These are phyloP conservation scores for Primulina eburnea DNA, from an alignment of 257 asterid genomes.

Conservation along the genomic window DNA sequence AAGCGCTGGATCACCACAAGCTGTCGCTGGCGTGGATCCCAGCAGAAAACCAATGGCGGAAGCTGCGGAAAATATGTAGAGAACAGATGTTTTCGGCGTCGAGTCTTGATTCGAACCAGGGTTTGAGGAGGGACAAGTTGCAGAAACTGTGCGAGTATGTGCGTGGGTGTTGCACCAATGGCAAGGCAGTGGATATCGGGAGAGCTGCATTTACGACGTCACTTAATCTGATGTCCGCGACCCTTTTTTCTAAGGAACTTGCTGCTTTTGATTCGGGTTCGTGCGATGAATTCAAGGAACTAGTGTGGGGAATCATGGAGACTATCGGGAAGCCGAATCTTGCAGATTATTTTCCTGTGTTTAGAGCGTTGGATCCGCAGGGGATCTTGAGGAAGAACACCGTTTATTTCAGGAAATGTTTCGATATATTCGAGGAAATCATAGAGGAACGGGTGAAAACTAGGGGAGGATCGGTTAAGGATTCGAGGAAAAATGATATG, in stretches of 20 bases:
- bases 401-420: not conserved
- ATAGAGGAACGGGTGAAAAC: conserved; percentile 13
- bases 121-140: conserved; percentile 27
- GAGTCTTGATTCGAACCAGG: conserved; percentile 30
- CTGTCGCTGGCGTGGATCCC: conserved; percentile 26
- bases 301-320: conserved; percentile 14
- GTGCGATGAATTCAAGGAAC: conserved; percentile 22
- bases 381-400: conserved; percentile 7
- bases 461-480: not conserved
- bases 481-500: conserved; percentile 18
- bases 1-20: conserved; percentile 19
- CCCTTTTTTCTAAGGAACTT: conserved; percentile 26
- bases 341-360: conserved; percentile 26
- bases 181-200: conserved; percentile 23
- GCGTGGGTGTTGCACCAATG: not conserved
- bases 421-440: conserved; percentile 23
- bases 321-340: conserved; percentile 20
- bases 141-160: conserved; percentile 18
- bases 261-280: conserved; percentile 19
- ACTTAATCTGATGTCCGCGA: conserved; percentile 25
- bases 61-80: conserved; percentile 27
- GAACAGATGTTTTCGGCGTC: conserved; percentile 21
- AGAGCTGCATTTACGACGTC: conserved; percentile 26
- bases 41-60: conserved; percentile 10
- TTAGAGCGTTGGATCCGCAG: conserved; percentile 23